Base-by-base conservation (phyloP, 352 stramenopile genomes). In the Phytophthora podocarpi region DNA sequence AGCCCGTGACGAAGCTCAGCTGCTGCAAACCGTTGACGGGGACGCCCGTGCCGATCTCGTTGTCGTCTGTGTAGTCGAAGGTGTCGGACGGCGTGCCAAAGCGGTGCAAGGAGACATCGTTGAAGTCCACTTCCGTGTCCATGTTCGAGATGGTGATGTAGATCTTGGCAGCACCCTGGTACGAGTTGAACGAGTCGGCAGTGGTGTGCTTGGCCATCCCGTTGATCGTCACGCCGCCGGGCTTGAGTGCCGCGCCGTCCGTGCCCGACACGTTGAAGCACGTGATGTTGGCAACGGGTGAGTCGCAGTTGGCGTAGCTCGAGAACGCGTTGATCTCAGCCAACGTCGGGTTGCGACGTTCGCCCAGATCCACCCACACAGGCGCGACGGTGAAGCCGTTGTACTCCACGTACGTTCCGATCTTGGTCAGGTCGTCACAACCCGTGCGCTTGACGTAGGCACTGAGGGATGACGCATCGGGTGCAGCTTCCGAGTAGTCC, bases 361-460 rank as follows among this genome's bases (percentile, higher is more conserved):
- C 56, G 24, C 78, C 78, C 10, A 90, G 68, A 59, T 70, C 74
- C 40, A 67, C 76, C 78, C 78, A 91, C 52, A 80, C 64, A 2
- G 82, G 68, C 24, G 72, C 61, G 11, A 62, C 58, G 7, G 35
- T 76, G 50, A 74, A 70, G 53, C 80, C 80, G 46, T 91, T 45
- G 72, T 85, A 93, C 71, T 79, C 28, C n/a, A 82, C 67, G 64
- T 87, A 93, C 61, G 81, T 71, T 48, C 76, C 76, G 43, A 90
- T 87, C 26, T 76, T 71, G 18, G 39, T 67, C 20, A 60, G 47
- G 49, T 92, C 81, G 54, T 91, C 79, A 34, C 83, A 92, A 59
- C 83, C 83, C 36, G 84, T 91, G 52, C 71, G 75, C 30, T 91
- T 80, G 20, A 79, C 60, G 65, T 83, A 91, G 13, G 45, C 62